phyloP scores from a whole-genome alignment of 1,284 basidiomycete genomes.

The Cryptococcus sp. region DNA sequence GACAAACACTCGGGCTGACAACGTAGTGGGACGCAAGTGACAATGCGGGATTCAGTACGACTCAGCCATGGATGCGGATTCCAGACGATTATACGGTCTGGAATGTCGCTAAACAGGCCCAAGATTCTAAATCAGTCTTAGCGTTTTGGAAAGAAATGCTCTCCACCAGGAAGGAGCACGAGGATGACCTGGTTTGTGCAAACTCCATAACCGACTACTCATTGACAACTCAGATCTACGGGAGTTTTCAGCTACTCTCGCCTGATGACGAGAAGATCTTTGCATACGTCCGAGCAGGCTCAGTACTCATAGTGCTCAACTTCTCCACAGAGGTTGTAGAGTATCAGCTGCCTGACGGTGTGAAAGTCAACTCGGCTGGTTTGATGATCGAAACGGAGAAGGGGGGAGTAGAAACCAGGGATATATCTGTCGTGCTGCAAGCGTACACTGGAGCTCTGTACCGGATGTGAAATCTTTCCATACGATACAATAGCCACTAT shows the following conservation, averaged over 20 bases:
- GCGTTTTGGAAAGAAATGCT: constrained; percentile 61
- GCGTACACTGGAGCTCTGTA: neutral
- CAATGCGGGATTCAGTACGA: constrained; percentile 63
- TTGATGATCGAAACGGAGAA: neutral
- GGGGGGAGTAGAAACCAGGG: neutral
- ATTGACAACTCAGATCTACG: constrained; percentile 52
- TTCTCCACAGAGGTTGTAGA: neutral
- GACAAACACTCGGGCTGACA: neutral
- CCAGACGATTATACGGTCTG: constrained; percentile 63
- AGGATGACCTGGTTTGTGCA: neutral
- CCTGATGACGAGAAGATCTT: constrained; percentile 55
- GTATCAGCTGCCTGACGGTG: neutral
- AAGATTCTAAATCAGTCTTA: constrained; percentile 55
- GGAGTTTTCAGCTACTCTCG: constrained; percentile 56
- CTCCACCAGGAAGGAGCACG: constrained; percentile 54
- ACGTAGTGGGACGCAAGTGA: constrained; percentile 57
- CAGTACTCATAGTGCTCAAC: neutral
- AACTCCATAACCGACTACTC: neutral
- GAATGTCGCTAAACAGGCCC: constrained; percentile 58
- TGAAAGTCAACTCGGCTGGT: neutral
- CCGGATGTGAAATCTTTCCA: too few relatives aligned
- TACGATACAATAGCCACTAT: too few relatives aligned
- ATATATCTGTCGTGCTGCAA: neutral
- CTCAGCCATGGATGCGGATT: constrained; percentile 69
- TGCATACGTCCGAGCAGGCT: constrained; percentile 52